These are phyloP conservation scores for Wickerhamomyces kurtzmanii DNA, from an alignment of 805 yeast genomes.

Conservation along the genomic window DNA sequence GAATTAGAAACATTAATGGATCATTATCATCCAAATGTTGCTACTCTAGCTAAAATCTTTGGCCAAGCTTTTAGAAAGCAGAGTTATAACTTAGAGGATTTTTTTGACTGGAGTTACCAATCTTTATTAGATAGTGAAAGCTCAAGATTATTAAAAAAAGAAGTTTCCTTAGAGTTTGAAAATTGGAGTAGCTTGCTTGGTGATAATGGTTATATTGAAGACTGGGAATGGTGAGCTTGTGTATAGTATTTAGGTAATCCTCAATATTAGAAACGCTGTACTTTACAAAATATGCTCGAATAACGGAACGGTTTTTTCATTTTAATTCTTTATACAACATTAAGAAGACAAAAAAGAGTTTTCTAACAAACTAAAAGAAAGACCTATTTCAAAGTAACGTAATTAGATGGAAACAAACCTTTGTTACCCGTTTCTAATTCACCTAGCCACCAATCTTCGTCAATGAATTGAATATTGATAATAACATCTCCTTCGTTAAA, in stretches of 20 bases:
- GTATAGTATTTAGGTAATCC: background rate
- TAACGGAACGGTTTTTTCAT: too few relatives aligned
- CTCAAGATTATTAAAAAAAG: slow-evolving; percentile 53
- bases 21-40: slow-evolving; percentile 94
- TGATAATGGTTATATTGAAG: slow-evolving; percentile 13
- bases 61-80: slow-evolving; percentile 86
- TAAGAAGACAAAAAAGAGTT: too few relatives aligned
- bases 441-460: slow-evolving; percentile 98
- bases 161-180: slow-evolving; percentile 75
- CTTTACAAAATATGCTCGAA: too few relatives aligned
- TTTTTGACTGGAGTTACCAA: slow-evolving; percentile 82
- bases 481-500: slow-evolving; percentile 81
- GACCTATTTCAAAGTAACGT: slow-evolving; percentile 57
- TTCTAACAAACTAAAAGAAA: too few relatives aligned
- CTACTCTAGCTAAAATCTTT: slow-evolving; percentile 81
- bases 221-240: slow-evolving; percentile 14
- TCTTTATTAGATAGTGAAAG: slow-evolving; percentile 55
- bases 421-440: slow-evolving; percentile 60
- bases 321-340: too few relatives aligned
- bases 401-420: slow-evolving; percentile 88
- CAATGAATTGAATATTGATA: slow-evolving; percentile 76
- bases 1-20: slow-evolving; percentile 70
- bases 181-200: slow-evolving; percentile 15
- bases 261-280: too few relatives aligned
- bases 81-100: slow-evolving; percentile 85